Evolutionary conservation across 2,329 filamentous ascomycete species (phyloP), one percentile per base, ranked within the genome.

Genomic region (Esteya vermicola): DNA sequence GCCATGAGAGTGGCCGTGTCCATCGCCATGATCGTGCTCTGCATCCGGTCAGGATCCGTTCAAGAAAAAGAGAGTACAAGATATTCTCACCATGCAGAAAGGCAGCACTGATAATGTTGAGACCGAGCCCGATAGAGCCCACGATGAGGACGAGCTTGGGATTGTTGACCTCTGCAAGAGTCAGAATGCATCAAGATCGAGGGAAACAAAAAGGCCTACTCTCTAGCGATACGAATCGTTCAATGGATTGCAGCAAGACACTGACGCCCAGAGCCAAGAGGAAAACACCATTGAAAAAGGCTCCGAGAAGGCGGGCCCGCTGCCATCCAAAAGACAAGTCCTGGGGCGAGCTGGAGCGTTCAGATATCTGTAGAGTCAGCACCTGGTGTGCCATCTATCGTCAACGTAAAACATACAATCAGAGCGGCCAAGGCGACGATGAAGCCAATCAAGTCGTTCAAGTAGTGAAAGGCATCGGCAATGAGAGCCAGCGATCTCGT

Each of bases 251-350:
- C 3, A 86, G 59, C 26, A 81, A 68, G 37, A 86, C 82, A 54
- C 78, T 84, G 27, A 85, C 57, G 1, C 79, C 79, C 3, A 88
- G 61, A 1, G 78, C 81, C 14, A 85, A 57, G 1, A 88, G 65
- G 43, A 88, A 82, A 1, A 78, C 75, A 13, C 81, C 81, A 50
- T 88, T 88, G 66, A 86, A 88, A 56, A 88, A 88, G 19, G 80
- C 79, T 6, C 81, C 81, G 0, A 88, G 63, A 1, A 85, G 56
- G n/a, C 73, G 70, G 14, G 81, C 79, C 25, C 82, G 69, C 42
- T 82, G 77, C 81, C 80, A 86, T n/a, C 81, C 81, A 48, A 82
- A 86, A 0, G 80, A 73, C 14, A 82, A 63, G 9, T 63, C 64
- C 45, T 70, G 63, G 1, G 78, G 78, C 1, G 70, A 70, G 6